Percentiles rank a stretch among this genome's conserved stretches.
Evolutionary conservation across 352 stramenopile species (phyloP).

Genomic region (Phytophthora capsici): DNA sequence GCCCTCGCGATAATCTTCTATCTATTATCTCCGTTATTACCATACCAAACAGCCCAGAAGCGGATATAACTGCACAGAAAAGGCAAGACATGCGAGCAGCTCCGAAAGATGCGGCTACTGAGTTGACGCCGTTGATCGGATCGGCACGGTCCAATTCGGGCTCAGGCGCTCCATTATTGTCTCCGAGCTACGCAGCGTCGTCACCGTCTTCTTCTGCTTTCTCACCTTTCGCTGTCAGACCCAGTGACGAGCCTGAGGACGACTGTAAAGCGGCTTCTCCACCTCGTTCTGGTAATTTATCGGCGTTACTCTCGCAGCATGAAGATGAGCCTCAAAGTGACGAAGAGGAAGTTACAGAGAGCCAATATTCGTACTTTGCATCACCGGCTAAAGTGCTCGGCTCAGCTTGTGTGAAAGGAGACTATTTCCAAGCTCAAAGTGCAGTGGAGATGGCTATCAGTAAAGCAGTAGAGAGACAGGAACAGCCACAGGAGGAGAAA

Average conservation of each 20-base stretch:
- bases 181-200: slow-evolving; percentile 51
- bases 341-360: slow-evolving; percentile 37
- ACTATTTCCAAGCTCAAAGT: slow-evolving; percentile 74
- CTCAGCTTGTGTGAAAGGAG: slow-evolving; percentile 77
- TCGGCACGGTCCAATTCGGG: slow-evolving; percentile 7
- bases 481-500: slow-evolving; percentile 25
- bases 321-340: slow-evolving; percentile 30
- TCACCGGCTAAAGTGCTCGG: slow-evolving; percentile 70
- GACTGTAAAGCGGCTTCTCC: slow-evolving; percentile 16
- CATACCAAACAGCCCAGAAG: neutral
- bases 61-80: neutral
- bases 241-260: slow-evolving; percentile 10
- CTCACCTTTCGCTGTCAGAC: slow-evolving; percentile 40
- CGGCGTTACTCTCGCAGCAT: slow-evolving; percentile 22
- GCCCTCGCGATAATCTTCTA: slow-evolving; percentile 16
- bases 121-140: slow-evolving; percentile 67
- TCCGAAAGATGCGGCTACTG: slow-evolving; percentile 38
- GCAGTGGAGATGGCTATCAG: slow-evolving; percentile 66
- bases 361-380: slow-evolving; percentile 59
- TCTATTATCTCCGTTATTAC: neutral
- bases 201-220: slow-evolving; percentile 51
- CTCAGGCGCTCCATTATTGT: slow-evolving; percentile 37
- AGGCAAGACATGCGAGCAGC: slow-evolving; percentile 22
- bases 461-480: slow-evolving; percentile 38
- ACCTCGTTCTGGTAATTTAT: slow-evolving; percentile 20